Evolutionary conservation across 169 alveolate genomes (phyloP).

Genomic region (Plasmodium chabaudi): DNA sequence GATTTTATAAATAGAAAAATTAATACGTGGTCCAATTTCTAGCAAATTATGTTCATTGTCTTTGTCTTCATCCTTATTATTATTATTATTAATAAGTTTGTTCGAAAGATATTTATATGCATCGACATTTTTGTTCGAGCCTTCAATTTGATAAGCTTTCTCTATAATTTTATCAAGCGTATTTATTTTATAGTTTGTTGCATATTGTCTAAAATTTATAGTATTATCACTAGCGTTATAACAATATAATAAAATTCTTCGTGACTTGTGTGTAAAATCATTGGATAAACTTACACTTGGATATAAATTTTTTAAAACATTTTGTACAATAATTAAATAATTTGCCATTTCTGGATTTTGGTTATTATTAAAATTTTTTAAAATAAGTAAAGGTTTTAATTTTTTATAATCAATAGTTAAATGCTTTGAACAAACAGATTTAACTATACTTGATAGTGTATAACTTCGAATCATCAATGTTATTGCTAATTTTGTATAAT

Average conservation of each 20-base stretch:
- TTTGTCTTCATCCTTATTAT: conserved; percentile 8
- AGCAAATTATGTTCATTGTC: conserved; percentile 9
- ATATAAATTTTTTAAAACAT: conserved; percentile 56
- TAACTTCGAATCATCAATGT: conserved; percentile 40
- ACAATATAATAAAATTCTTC: conserved; percentile 56
- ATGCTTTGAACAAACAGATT: conserved; percentile 9
- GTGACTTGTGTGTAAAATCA: conserved; percentile 30
- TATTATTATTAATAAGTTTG: conserved; percentile 10
- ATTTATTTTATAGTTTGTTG: conserved; percentile 14
- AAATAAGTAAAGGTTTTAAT: conserved; percentile 75
- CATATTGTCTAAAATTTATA: conserved; percentile 71
- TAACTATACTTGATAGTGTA: conserved; percentile 40
- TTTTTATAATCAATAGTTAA: conserved; percentile 18
- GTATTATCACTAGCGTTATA: conserved; percentile 52
- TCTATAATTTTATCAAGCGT: conserved; percentile 35
- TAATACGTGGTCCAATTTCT: conserved; percentile 74
- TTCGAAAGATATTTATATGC: conserved; percentile 43
- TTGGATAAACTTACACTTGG: conserved; percentile 55
- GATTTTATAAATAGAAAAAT: conserved; percentile 48
- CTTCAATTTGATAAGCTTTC: conserved; percentile 42
- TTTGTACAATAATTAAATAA: conserved; percentile 64
- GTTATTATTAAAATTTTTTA: conserved; percentile 61
- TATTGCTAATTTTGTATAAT: conserved; percentile 65
- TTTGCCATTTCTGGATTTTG: conserved; percentile 42
- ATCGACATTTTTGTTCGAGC: conserved; percentile 14